Evolutionary conservation across 1,284 basidiomycete species (phyloP).

Genomic region (Farysia itapuensis): DNA sequence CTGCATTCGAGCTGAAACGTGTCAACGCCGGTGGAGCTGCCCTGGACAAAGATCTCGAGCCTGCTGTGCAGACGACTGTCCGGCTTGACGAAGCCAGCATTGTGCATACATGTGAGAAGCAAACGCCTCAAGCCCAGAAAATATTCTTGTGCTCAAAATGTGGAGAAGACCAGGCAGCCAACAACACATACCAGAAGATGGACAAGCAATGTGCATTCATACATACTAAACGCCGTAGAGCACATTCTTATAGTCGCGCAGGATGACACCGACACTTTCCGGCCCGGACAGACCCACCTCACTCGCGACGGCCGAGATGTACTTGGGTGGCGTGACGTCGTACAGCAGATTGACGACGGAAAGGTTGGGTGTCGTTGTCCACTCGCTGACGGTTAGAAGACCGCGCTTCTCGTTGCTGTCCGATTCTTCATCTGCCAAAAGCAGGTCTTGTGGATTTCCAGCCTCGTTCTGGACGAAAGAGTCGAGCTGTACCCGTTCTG

Average conservation of each 20-base stretch:
- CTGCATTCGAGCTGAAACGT: too few species aligned
- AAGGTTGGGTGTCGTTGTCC: slow-evolving; percentile 29
- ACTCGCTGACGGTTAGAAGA: slow-evolving; percentile 34
- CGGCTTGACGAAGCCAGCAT: too few species aligned
- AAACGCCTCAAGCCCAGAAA: too few species aligned
- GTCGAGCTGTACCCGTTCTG: slow-evolving; percentile 88
- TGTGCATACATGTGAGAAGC: too few species aligned
- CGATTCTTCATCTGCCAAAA: slow-evolving; percentile 17
- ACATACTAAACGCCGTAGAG: slow-evolving; percentile 46
- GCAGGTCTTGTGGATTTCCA: slow-evolving; percentile 38
- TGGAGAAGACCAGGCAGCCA: too few species aligned
- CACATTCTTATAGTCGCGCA: slow-evolving; percentile 59
- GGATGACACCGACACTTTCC: slow-evolving; percentile 56
- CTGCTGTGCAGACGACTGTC: too few species aligned
- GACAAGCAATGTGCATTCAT: too few species aligned
- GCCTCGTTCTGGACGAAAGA: slow-evolving; percentile 95
- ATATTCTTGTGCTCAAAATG: too few species aligned
- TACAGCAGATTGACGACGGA: slow-evolving; percentile 54
- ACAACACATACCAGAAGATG: too few species aligned
- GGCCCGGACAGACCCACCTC: slow-evolving; percentile 57
- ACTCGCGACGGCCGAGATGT: slow-evolving; percentile 53
- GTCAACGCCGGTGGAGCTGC: too few species aligned
- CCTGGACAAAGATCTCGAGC: too few species aligned
- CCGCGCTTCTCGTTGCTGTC: slow-evolving; percentile 7
- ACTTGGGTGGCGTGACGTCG: slow-evolving; percentile 57